Evolutionary conservation across 2,329 filamentous ascomycete genomes (phyloP).

Genomic region (Microsporum audouinii): DNA sequence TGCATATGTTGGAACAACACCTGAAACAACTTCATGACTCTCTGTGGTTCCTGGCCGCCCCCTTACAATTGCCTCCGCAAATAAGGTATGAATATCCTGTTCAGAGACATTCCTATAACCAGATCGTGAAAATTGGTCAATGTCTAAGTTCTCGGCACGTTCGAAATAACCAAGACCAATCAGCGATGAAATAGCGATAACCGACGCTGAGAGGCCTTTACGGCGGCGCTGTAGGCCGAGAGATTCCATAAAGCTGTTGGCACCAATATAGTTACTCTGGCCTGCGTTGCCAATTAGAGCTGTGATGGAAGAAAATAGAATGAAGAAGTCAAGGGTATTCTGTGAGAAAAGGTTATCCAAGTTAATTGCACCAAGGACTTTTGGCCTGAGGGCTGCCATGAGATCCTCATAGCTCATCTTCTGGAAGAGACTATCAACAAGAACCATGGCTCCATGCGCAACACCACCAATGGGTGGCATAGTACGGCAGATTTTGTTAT

Average conservation of each 20-base stretch:
- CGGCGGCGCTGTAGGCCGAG: slow-evolving; percentile 17
- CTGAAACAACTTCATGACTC: neutral
- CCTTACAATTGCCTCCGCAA: slow-evolving; percentile 40
- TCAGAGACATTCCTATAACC: slow-evolving; percentile 28
- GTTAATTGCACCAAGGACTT: slow-evolving; percentile 28
- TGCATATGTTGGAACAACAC: neutral
- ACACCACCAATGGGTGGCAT: slow-evolving; percentile 24
- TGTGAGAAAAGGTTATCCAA: slow-evolving; percentile 16
- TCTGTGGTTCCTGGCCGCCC: slow-evolving; percentile 25
- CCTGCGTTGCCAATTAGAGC: slow-evolving; percentile 25
- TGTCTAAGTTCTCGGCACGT: slow-evolving; percentile 3
- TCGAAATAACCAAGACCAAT: slow-evolving; percentile 9
- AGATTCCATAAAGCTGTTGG: slow-evolving; percentile 35
- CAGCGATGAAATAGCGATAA: slow-evolving; percentile 7
- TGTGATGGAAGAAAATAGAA: slow-evolving; percentile 15
- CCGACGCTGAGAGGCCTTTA: slow-evolving; percentile 8
- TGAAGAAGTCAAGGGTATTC: slow-evolving; percentile 10
- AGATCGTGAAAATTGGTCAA: neutral
- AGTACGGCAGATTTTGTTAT: neutral
- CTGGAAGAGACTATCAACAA: slow-evolving; percentile 26
- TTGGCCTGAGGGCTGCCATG: slow-evolving; percentile 26
- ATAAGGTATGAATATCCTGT: slow-evolving; percentile 41
- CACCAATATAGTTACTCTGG: slow-evolving; percentile 31
- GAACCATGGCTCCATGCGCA: slow-evolving; percentile 27
- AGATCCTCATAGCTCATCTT: slow-evolving; percentile 25